These are phyloP conservation scores for Flaveria brownii DNA, from an alignment of 129 eudicot genomes.

Conservation along the genomic window DNA sequence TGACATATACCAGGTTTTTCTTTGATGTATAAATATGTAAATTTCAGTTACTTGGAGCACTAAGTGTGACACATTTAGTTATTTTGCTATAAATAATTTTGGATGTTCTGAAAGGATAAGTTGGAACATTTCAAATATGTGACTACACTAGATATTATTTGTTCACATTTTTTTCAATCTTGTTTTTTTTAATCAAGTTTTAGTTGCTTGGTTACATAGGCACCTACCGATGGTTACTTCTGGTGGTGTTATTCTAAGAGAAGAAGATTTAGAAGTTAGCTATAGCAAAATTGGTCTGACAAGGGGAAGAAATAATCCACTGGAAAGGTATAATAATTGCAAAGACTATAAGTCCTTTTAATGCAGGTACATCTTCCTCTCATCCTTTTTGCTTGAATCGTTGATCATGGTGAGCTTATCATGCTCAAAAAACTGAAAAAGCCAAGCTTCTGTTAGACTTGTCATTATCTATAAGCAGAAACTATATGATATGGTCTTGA, in stretches of 20 bases:
- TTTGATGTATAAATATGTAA: too few species aligned
- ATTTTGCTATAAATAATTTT: not conserved
- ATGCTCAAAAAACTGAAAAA: too few species aligned
- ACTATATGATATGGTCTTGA: too few species aligned
- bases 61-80: too few species aligned
- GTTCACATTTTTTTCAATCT: slow-evolving; percentile 66
- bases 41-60: too few species aligned
- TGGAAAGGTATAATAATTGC: slow-evolving; percentile 45
- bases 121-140: slow-evolving; percentile 61
- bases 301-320: slow-evolving; percentile 49
- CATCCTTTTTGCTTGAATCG: too few species aligned
- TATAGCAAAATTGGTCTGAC: slow-evolving; percentile 51
- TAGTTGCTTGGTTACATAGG: not conserved
- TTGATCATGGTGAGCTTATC: too few species aligned
- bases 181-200: not conserved
- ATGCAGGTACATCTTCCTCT: too few species aligned
- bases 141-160: slow-evolving; percentile 61
- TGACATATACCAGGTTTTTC: too few species aligned
- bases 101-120: slow-evolving; percentile 66
- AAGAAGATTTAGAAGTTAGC: slow-evolving; percentile 72
- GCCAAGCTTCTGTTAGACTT: too few species aligned
- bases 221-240: slow-evolving; percentile 8
- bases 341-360: slow-evolving; percentile 1
- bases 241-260: slow-evolving; percentile 42
- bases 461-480: too few species aligned